Evolutionary conservation across 805 yeast species (phyloP), one percentile per base, ranked within the genome.

Genomic region (Jamesozyma hellenica): DNA sequence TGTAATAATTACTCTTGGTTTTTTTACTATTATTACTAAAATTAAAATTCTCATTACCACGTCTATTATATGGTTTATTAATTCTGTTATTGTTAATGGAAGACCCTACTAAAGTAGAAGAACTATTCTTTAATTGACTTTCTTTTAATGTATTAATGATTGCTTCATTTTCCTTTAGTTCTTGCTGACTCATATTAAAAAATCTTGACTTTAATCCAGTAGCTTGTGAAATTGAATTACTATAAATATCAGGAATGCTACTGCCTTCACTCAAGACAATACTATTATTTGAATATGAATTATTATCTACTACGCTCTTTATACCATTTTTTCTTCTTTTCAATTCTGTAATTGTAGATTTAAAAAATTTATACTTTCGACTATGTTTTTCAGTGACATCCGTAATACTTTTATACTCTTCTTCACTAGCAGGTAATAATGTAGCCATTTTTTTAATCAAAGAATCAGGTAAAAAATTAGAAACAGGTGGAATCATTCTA

Each of bases 401-500:
- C 12, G 49, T 47, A 5, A 59, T 29, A 4, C 42, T 42, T 4
- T 43, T 28, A 40, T 55, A 58, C 28, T 54, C 60, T 2, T 44
- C 51, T 17, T 49, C 52, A 3, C 52, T 43, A 5, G 42, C 40
- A 2, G 64, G 64, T 13, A 59, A 35, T 11, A 41, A 32, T 14
- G 44, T 46, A 1, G 62, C 60, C 3, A 55, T 40, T 34, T 50
- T 52, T 39, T 43, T 51, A 11, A 59, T 32, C 3, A 53, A 32
- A 9, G 36, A 34, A 39, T 57, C 61, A 0, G 62, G 50, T 4
- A 58, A 33, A 34, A 52, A 48, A 19, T 47, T 48, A 4, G 50
- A 29, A 7, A 48, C 41, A 9, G 60, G 58, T 18, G 58, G 58
- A 28, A 42, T 48, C 44, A 48, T 35, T 30, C 49, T 37, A 39